These are phyloP conservation scores for Penstemon davidsonii DNA, from an alignment of 257 asterid species.

Conservation along the genomic window DNA sequence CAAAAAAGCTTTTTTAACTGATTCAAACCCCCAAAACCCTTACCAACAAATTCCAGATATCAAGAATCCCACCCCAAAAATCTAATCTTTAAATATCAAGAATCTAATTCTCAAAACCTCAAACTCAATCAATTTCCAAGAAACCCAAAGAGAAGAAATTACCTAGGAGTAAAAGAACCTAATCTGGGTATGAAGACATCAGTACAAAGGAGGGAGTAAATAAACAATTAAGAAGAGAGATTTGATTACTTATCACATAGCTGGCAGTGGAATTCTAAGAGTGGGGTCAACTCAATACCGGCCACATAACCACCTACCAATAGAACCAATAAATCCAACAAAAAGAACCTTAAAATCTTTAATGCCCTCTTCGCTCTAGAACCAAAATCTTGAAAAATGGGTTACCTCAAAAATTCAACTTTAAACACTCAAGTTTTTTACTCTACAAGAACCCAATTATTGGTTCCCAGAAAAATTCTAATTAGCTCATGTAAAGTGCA, in stretches of 20 bases:
- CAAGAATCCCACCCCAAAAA: slow-evolving; percentile 7
- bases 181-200: slow-evolving; percentile 6
- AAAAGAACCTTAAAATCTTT: slow-evolving; percentile 10
- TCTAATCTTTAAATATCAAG: slow-evolving; percentile 10
- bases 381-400: background rate
- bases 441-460: slow-evolving; percentile 23
- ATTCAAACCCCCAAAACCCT: slow-evolving; percentile 23
- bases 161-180: background rate
- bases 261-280: slow-evolving; percentile 27
- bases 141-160: background rate
- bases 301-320: slow-evolving; percentile 38
- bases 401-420: slow-evolving; percentile 13
- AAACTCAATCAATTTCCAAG: slow-evolving; percentile 28
- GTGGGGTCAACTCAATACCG: slow-evolving; percentile 47
- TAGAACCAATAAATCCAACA: background rate
- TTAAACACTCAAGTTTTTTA: background rate
- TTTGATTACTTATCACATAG: slow-evolving; percentile 20
- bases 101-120: slow-evolving; percentile 21
- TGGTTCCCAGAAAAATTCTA: slow-evolving; percentile 13
- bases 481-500: background rate
- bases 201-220: background rate
- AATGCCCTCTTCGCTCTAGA: slow-evolving; percentile 18
- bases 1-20: slow-evolving; percentile 9
- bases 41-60: background rate
- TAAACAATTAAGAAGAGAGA: background rate